Evolutionary conservation across 129 eudicot species (phyloP).

Genomic region (Heracleum sosnowskyi): DNA sequence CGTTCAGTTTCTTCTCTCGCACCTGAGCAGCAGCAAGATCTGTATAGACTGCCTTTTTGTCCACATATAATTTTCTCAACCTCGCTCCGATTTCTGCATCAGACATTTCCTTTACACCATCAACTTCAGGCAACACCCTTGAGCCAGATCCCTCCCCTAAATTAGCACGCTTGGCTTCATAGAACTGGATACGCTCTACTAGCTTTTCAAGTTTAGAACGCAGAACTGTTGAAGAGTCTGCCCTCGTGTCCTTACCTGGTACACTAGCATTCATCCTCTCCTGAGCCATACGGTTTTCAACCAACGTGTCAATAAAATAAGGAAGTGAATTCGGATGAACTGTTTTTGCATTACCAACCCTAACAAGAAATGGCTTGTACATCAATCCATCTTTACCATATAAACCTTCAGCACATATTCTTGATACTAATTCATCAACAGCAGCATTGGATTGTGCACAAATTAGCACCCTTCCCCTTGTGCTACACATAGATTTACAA

Average conservation of each 20-base stretch:
- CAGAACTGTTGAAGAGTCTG: conserved; percentile 39
- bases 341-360: conserved; percentile 97
- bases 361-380: conserved; percentile 93
- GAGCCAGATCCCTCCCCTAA: conserved; percentile 44
- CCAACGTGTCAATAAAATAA: conserved; percentile 83
- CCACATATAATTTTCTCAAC: conserved; percentile 53
- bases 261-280: conserved; percentile 34
- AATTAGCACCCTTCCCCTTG: conserved; percentile 67
- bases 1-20: conserved; percentile 60
- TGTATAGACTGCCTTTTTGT: conserved; percentile 53
- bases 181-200: conserved; percentile 62
- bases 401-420: conserved; percentile 78
- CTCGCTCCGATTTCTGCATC: conserved; percentile 62
- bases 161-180: conserved; percentile 86
- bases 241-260: conserved; percentile 32
- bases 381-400: conserved; percentile 66
- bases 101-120: conserved; percentile 50
- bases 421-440: conserved; percentile 90
- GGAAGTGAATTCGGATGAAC: conserved; percentile 80
- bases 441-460: conserved; percentile 99
- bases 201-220: conserved; percentile 79
- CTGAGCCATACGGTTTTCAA: conserved; percentile 64
- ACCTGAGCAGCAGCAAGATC: conserved; percentile 74
- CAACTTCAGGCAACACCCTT: conserved; percentile 28
- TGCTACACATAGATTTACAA: conserved; percentile 22